Evolutionary conservation across 176 grass and related monocot species (phyloP), one percentile per base, ranked within the genome.

Genomic region (Carex myosuroides): DNA sequence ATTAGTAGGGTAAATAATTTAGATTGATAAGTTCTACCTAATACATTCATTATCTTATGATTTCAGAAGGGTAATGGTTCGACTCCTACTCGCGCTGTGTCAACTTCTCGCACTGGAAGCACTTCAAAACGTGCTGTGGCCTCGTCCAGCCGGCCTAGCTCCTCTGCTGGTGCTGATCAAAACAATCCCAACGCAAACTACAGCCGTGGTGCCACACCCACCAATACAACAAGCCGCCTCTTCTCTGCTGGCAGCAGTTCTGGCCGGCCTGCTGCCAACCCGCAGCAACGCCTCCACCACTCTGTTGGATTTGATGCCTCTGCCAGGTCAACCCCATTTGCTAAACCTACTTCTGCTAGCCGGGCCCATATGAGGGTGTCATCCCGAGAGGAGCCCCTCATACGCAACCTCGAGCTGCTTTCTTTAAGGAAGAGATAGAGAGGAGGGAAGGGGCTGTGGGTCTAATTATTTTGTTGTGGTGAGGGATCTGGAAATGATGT

Each of bases 391-490:
- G 94, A 96, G 18, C 75, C 87, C 63, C 80, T 85, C 60, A 22
- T 87, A 37, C 90, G 91, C 88, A 87, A 84, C 79, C 90, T 96
- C 41, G 94, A 93, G 74, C 85, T 89, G 64, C 94, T 96, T 78
- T 88, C 94, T 79, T 93, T 96, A 61, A 91, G 87, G 87, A 93
- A 88, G 85, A 96, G 89, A 89, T 96, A 60, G 88, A 84, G 48
- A 64, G 30, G 17, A 12, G 29, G 81, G 17, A 78, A 86, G 44
- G 56, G 55, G 16, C 55, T 79, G 11, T 60, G 52, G 52, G 33
- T 73, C 77, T 81, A 78, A 16, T 78, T 76, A 48, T 86, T 33
- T 54, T 81, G 57, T 85, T 59, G 84, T 70, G 68, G 78, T 21
- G 84, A 90, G 78, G 82, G 59, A 85, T 78, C 35, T 79, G 62